phyloP scores from a whole-genome alignment of 2,329 filamentous ascomycete genomes.

The Simplicillium sp. region DNA sequence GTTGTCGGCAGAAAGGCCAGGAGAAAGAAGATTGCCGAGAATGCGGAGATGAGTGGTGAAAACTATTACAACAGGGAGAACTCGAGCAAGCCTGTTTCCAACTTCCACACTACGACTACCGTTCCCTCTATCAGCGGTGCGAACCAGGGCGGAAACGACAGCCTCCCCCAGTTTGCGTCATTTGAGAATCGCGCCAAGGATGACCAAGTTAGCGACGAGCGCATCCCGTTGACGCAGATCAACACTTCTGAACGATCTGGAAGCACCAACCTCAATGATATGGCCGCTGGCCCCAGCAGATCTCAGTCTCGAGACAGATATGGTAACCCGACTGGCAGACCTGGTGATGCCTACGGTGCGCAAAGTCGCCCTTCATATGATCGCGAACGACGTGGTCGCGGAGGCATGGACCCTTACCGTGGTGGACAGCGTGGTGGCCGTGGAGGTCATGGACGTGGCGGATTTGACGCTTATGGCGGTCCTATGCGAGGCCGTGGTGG shows the following conservation, averaged over 20 bases:
- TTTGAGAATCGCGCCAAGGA: constrained; percentile 60
- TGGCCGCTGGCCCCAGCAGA: constrained; percentile 23
- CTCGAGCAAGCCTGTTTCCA: constrained; percentile 36
- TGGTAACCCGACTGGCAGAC: constrained; percentile 44
- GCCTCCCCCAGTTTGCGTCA: constrained; percentile 47
- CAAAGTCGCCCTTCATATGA: constrained; percentile 37
- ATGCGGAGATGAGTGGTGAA: constrained; percentile 93
- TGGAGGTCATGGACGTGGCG: constrained; percentile 42
- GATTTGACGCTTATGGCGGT: constrained; percentile 36
- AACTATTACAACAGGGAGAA: constrained; percentile 74
- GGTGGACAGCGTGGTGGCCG: constrained; percentile 35
- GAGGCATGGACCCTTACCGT: constrained; percentile 19
- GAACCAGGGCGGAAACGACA: constrained; percentile 37
- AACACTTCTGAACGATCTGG: constrained; percentile 51
- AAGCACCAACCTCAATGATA: constrained; percentile 30
- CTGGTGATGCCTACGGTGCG: constrained; percentile 34
- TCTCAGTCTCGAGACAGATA: constrained; percentile 51
- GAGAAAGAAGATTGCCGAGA: constrained; percentile 83
- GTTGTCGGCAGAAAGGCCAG: constrained; percentile 87
- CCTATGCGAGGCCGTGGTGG: constrained; percentile 22
- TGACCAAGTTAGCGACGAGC: constrained; percentile 56
- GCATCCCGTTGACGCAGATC: constrained; percentile 57
- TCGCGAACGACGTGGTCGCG: constrained; percentile 45
- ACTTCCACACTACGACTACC: constrained; percentile 42
- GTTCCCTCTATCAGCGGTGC: constrained; percentile 47